Conservation (phyloP, 2,329 filamentous ascomycete species). For the Xylaria sp. region DNA sequence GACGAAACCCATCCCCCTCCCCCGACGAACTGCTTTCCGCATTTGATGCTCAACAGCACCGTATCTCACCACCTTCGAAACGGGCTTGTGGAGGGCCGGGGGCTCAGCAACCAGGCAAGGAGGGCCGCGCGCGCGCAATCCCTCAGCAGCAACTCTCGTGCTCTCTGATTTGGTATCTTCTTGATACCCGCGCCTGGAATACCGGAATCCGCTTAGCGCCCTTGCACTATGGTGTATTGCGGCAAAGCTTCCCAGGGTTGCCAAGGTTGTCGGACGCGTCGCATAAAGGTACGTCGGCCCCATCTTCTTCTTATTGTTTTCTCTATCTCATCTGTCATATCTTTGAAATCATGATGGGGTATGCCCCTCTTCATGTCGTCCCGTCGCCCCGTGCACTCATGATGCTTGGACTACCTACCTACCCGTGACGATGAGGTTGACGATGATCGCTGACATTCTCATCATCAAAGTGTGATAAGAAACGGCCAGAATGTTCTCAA, state of each 20-base stretch:
- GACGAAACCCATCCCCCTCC: background rate
- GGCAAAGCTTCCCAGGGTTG: constrained; percentile 53
- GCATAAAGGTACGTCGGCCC: constrained; percentile 46
- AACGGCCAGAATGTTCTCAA: constrained; percentile 56
- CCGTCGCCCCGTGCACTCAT: background rate
- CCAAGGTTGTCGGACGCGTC: constrained; percentile 47
- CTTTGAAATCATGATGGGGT: background rate
- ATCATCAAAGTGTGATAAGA: constrained; percentile 52
- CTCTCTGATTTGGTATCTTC: constrained; percentile 23
- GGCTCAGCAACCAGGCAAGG: constrained; percentile 9
- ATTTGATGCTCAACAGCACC: constrained; percentile 26
- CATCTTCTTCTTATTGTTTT: too few species aligned
- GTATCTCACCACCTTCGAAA: constrained; percentile 18
- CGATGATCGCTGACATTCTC: constrained; percentile 5
- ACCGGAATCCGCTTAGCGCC: constrained; percentile 19
- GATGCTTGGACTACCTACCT: background rate
- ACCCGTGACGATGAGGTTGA: background rate
- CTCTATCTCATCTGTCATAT: too few species aligned
- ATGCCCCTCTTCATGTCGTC: background rate
- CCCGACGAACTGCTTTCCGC: constrained; percentile 31
- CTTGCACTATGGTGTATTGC: constrained; percentile 48
- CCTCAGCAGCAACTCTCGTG: background rate
- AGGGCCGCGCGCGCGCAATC: constrained; percentile 16
- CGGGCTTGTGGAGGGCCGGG: constrained; percentile 20
- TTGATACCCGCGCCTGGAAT: constrained; percentile 19